Evolutionary conservation across 2,329 filamentous ascomycete genomes (phyloP).

Genomic region (Fusarium oligoseptatum): DNA sequence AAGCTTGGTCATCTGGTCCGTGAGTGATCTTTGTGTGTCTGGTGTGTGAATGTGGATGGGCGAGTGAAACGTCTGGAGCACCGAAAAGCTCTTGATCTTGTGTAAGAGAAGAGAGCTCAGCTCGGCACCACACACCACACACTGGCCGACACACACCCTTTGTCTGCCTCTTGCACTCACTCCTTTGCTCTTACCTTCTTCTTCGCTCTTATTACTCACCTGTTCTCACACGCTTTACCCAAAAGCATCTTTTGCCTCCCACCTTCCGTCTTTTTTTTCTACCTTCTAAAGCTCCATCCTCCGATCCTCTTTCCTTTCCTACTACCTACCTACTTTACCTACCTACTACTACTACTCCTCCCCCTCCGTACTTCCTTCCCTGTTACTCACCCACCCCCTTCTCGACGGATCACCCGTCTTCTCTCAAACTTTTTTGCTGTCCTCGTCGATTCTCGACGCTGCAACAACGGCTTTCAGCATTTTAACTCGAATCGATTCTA

Average conservation of each 20-base stretch:
- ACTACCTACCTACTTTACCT: slow-evolving; percentile 21
- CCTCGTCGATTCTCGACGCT: slow-evolving; percentile 19
- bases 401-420: slow-evolving; percentile 19
- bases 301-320: slow-evolving; percentile 33
- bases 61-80: slow-evolving; percentile 22
- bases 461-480: slow-evolving; percentile 17
- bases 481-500: slow-evolving; percentile 8
- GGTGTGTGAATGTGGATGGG: slow-evolving; percentile 19
- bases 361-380: slow-evolving; percentile 17
- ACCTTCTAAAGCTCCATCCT: slow-evolving; percentile 37
- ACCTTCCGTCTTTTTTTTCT: slow-evolving; percentile 41
- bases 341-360: background rate
- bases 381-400: slow-evolving; percentile 31
- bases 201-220: slow-evolving; percentile 41
- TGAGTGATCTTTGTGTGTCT: slow-evolving; percentile 22
- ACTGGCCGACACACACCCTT: slow-evolving; percentile 41
- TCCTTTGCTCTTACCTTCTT: slow-evolving; percentile 34
- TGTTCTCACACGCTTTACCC: slow-evolving; percentile 43
- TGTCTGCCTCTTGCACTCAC: slow-evolving; percentile 28
- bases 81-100: slow-evolving; percentile 28
- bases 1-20: slow-evolving; percentile 1
- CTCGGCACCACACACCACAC: slow-evolving; percentile 44
- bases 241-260: slow-evolving; percentile 47
- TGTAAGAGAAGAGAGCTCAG: slow-evolving; percentile 33
- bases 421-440: slow-evolving; percentile 23